Evolutionary conservation across 768 basidiomycete species (phyloP), one percentile per base, ranked within the genome.

Genomic region (Boletus rex-veris): DNA sequence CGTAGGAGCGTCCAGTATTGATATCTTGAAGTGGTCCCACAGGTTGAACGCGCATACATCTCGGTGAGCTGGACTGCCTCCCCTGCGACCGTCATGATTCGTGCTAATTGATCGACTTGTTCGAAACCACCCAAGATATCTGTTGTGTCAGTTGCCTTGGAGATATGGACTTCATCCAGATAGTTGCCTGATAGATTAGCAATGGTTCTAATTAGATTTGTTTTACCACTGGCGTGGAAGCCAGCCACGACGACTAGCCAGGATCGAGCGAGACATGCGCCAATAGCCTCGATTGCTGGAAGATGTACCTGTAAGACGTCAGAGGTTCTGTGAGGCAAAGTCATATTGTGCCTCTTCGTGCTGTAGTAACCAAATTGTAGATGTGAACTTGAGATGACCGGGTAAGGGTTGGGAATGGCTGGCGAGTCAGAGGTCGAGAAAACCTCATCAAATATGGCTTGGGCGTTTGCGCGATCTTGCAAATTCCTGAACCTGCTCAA

Each of bases 81-180:
- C 30, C 77, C 72, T 11, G 80, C 64, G 10, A 79, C 52, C 16
- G 64, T 62, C 10, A 71, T 49, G 39, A 65, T 48, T 28, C 76
- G 77, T 35, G 74, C 72, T n/a, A 70, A 71, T 36, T 66, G 50
- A 66, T 93, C 89, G 26, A 87, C 83, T 71, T 98, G 96, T 71
- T 99, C 97, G 64, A 98, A 98, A 67, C 90, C 88, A 33, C 97
- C 97, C 41, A 99, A 74, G 33, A 99, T 85, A 70, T 99, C 97
- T 69, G 86, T 85, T 2, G 94, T 90, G 67, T 99, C 97, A 3
- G 91, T 93, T 7, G 90, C 86, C 53, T 80, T 86, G 67, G 90
- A 95, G 64, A 98, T 75, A 16, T 83, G 76, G 44, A 97, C 79
- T 67, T 92, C 90, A 19, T 76, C 77, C 1, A 98, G 77, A 21